Evolutionary conservation across 2,329 filamentous ascomycete species (phyloP).

Genomic region (Colletotrichum theobromicola): DNA sequence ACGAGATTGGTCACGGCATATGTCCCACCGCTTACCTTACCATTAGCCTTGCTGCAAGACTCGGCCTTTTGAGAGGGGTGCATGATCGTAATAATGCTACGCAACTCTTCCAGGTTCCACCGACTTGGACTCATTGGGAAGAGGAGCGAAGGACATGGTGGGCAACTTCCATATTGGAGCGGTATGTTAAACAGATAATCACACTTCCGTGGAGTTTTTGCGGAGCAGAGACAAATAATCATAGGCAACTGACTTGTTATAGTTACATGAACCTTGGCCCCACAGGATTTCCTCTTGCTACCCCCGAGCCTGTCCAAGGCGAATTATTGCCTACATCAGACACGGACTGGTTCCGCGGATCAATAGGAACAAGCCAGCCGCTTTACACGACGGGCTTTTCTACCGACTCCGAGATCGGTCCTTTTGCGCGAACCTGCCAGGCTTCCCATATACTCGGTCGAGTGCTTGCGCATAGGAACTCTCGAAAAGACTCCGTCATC

Average conservation of each 20-base stretch:
- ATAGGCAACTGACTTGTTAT: not conserved
- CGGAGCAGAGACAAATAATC: not conserved
- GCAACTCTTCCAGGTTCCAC: constrained; percentile 29
- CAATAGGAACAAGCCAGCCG: constrained; percentile 29
- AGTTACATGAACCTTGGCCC: constrained; percentile 28
- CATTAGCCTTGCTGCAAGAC: constrained; percentile 26
- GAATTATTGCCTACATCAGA: constrained; percentile 32
- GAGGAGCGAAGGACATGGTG: constrained; percentile 38
- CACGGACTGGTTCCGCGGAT: constrained; percentile 29
- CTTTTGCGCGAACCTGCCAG: constrained; percentile 36
- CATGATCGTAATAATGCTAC: constrained; percentile 29
- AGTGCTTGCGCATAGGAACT: constrained; percentile 27
- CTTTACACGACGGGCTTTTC: constrained; percentile 23
- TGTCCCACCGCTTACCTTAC: constrained; percentile 36
- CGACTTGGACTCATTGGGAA: constrained; percentile 34
- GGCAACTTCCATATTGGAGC: constrained; percentile 35
- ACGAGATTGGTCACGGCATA: constrained; percentile 39
- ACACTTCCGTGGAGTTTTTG: not conserved
- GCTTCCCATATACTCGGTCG: constrained; percentile 35
- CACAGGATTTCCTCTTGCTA: constrained; percentile 26
- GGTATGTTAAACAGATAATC: constrained; percentile 25
- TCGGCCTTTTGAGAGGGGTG: constrained; percentile 22
- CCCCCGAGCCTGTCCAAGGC: constrained; percentile 29
- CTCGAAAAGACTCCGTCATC: not conserved
- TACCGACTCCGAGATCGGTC: constrained; percentile 10